Conservation (phyloP, 2,329 filamentous ascomycete species). For the Trichophaea hybrida region DNA sequence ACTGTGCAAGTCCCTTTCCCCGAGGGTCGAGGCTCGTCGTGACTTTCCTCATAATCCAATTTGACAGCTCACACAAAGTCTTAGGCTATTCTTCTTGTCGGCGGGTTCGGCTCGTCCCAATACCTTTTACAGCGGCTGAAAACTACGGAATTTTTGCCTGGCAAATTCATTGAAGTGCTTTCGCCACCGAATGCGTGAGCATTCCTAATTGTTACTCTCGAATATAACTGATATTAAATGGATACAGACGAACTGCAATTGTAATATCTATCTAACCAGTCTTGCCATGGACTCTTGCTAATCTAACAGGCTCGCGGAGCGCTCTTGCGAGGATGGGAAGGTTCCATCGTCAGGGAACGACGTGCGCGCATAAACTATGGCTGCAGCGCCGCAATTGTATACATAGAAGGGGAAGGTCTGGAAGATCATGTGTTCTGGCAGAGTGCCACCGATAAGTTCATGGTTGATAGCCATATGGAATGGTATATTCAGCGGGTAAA, state of each 20-base stretch:
- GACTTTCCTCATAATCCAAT: not conserved
- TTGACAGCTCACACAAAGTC: no score
- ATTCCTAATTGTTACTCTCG: conserved; percentile 31
- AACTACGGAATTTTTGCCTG: conserved; percentile 34
- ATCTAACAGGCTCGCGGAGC: conserved; percentile 39
- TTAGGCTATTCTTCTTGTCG: conserved; percentile 50
- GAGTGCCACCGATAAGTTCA: not conserved
- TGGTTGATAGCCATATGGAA: not conserved
- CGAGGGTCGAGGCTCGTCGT: conserved; percentile 41
- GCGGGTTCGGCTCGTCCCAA: conserved; percentile 66
- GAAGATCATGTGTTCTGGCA: not conserved
- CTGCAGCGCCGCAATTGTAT: conserved; percentile 33
- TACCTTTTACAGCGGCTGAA: conserved; percentile 61
- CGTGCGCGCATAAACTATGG: conserved; percentile 66
- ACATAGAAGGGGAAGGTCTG: not conserved
- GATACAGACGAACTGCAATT: conserved; percentile 52
- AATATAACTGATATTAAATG: no score
- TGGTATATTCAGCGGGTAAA: not conserved
- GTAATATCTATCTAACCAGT: not conserved
- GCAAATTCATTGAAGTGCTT: conserved; percentile 34
- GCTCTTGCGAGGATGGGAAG: conserved; percentile 59
- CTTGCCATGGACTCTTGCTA: not conserved
- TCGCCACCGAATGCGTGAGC: conserved; percentile 30
- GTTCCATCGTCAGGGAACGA: conserved; percentile 62
- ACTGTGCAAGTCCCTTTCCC: conserved; percentile 32